A percentile compares a stretch with the other conserved stretches of the same genome.
Evolutionary conservation across 208 protist species (phyloP).

Genomic region (Strigomonas galati): DNA sequence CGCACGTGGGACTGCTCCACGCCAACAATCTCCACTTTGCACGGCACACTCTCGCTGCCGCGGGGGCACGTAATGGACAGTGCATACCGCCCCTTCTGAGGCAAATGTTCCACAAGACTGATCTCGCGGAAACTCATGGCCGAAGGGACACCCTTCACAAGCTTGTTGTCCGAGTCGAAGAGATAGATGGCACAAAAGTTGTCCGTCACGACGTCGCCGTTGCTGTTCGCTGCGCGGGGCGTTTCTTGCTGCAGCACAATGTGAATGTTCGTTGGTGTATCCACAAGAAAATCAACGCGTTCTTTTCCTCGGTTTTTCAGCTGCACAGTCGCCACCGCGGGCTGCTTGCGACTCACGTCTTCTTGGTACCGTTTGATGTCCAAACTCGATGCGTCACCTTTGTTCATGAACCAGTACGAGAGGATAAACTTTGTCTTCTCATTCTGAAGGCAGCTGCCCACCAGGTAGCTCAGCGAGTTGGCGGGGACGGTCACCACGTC

Average conservation of each 20-base stretch:
- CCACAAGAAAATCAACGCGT: constrained; percentile 57
- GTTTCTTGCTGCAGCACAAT: constrained; percentile 50
- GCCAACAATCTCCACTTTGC: constrained; percentile 49
- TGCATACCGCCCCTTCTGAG: constrained; percentile 30
- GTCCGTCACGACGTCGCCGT: constrained; percentile 38
- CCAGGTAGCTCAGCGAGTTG: constrained; percentile 53
- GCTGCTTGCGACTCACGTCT: constrained; percentile 32
- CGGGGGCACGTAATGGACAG: constrained; percentile 45
- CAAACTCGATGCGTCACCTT: constrained; percentile 19
- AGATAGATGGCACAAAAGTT: constrained; percentile 59
- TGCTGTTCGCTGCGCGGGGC: constrained; percentile 14
- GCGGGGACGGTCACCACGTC: constrained; percentile 46
- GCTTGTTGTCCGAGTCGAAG: constrained; percentile 43
- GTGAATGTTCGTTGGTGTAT: constrained; percentile 50
- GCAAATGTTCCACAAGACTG: constrained; percentile 38
- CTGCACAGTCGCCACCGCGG: constrained; percentile 35
- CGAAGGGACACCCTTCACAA: constrained; percentile 30
- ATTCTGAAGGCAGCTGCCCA: constrained; percentile 35
- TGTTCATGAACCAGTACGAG: constrained; percentile 49
- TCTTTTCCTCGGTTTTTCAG: constrained; percentile 36
- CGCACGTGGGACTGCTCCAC: constrained; percentile 43
- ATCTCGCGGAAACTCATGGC: constrained; percentile 63
- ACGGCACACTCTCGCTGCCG: constrained; percentile 31
- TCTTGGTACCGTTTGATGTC: constrained; percentile 28
- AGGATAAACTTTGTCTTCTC: constrained; percentile 54